Base-by-base conservation (phyloP, 495 filamentous ascomycete genomes). In the Chaetomium tenue region DNA sequence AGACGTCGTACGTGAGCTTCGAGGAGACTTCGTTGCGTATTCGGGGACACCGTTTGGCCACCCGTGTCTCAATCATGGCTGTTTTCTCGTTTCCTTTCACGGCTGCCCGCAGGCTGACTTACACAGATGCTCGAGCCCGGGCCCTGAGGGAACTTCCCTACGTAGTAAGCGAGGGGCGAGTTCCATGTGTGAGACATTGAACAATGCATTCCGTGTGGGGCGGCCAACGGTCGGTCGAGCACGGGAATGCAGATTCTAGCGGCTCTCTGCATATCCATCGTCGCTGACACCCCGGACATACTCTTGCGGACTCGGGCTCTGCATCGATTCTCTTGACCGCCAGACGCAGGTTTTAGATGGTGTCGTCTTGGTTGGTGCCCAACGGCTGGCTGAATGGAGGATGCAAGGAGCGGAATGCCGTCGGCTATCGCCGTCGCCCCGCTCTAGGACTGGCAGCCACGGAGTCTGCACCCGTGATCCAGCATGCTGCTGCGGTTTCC, bases 221-320 rank as follows among this genome's bases (percentile, higher is more conserved):
- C 42, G 44, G 61, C 50, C 53, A 63, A 63, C 60, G 52, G 61
- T 48, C 60, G 25, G 60, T 47, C 40, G 39, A 26, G 39, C 25
- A 28, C 15, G 23, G 28, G 20, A 47, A 47, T 25, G 20, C 42
- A 39, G 28, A 9, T 16, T 61, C 59, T 37, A 52, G 50, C 61
- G 61, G 61, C 42, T 58, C 39, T 50, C 22, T 57, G 61, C 61
- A 63, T 39, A 25, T 30, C 33, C 33, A 37, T 37, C 33, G 42
- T 50, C 5, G 42, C 42, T 48, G 16, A 40, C 26, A 33, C 48
- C 42, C 12, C 30, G 44, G 22, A 28, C 28, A 26, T 40, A 23
- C 2, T 20, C 22, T n/a, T 15, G 2, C 15, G 18, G 39, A 50
- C 4, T 48, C 15, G 18, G 39, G 39, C 4, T 50, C 23, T 20